These are phyloP conservation scores for Fagus crenata DNA, from an alignment of 306 rosid species.

Conservation along the genomic window DNA sequence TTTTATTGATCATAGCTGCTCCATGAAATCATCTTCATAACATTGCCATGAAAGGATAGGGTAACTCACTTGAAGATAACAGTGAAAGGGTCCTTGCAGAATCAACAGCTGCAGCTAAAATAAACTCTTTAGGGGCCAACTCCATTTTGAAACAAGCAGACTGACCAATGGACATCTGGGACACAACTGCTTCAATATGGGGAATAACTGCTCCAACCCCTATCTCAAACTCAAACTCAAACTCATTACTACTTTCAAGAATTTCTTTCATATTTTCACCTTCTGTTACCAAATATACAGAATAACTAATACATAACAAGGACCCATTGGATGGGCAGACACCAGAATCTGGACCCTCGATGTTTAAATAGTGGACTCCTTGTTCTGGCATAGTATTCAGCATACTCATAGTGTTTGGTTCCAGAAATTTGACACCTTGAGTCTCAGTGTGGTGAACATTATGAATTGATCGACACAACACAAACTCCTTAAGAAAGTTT, in stretches of 20 bases:
- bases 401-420: slow-evolving; percentile 30
- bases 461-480: slow-evolving; percentile 40
- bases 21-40: slow-evolving; percentile 4
- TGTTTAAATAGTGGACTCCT: slow-evolving; percentile 37
- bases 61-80: slow-evolving; percentile 72
- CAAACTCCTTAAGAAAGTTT: slow-evolving; percentile 45
- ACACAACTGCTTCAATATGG: slow-evolving; percentile 64
- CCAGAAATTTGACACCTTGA: slow-evolving; percentile 35
- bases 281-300: slow-evolving; percentile 55
- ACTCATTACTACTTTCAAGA: slow-evolving; percentile 67
- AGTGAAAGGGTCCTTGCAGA: slow-evolving; percentile 49
- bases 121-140: slow-evolving; percentile 54
- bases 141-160: slow-evolving; percentile 54
- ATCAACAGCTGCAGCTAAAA: slow-evolving; percentile 70
- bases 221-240: slow-evolving; percentile 94
- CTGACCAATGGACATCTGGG: slow-evolving; percentile 80
- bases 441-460: slow-evolving; percentile 34
- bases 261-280: slow-evolving; percentile 46
- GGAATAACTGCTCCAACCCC: slow-evolving; percentile 67
- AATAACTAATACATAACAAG: slow-evolving; percentile 59
- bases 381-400: slow-evolving; percentile 26
- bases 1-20: no score
- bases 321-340: slow-evolving; percentile 73
- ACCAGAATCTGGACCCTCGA: slow-evolving; percentile 81
- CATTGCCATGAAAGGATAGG: slow-evolving; percentile 35